Evolutionary conservation across 257 asterid species (phyloP).

Genomic region (Penstemon davidsonii): DNA sequence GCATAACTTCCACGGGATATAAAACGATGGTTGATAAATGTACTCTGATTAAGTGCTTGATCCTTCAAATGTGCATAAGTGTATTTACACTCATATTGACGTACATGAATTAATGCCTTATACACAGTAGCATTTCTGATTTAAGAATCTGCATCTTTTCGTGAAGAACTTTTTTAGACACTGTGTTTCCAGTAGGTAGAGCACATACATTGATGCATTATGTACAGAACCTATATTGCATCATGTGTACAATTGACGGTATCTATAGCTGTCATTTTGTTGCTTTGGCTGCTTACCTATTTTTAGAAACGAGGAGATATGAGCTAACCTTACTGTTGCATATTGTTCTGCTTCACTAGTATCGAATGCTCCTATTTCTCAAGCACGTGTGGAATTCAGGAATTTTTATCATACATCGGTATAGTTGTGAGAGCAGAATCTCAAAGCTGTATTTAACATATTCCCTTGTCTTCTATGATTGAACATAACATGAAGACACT

Average conservation of each 20-base stretch:
- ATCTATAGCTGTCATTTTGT: background rate
- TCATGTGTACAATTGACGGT: background rate
- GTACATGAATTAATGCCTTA: background rate
- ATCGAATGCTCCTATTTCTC: background rate
- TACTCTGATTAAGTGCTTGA: background rate
- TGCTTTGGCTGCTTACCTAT: background rate
- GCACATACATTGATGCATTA: constrained; percentile 5
- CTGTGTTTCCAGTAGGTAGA: background rate
- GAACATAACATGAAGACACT: constrained; percentile 17
- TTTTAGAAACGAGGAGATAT: background rate
- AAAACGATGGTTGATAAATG: no score
- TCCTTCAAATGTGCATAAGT: background rate
- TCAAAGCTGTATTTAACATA: background rate
- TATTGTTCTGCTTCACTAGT: background rate
- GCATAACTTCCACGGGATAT: background rate
- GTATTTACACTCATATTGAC: background rate
- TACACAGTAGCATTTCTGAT: background rate
- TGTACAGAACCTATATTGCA: background rate
- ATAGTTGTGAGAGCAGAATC: background rate
- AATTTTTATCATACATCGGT: background rate
- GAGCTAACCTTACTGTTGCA: background rate
- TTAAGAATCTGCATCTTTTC: background rate
- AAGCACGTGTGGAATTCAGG: no score
- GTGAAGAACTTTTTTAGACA: constrained; percentile 16
- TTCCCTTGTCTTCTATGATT: constrained; percentile 4